These are phyloP conservation scores for Sporormia fimetaria DNA, from an alignment of 495 filamentous ascomycete species.

Conservation along the genomic window DNA sequence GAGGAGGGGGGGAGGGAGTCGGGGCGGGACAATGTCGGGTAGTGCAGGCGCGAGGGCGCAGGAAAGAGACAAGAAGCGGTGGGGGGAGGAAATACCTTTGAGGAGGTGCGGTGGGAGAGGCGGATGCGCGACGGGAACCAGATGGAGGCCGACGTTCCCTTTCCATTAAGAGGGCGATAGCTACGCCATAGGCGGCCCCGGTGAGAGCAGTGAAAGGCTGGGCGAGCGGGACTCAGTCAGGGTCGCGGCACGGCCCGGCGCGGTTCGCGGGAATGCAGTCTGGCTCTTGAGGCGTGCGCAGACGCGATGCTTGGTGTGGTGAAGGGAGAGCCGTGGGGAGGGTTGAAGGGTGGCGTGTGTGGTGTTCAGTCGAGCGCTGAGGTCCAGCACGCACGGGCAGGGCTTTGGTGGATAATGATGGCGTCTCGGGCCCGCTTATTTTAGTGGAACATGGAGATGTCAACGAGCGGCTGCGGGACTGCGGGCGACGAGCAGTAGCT, in stretches of 20 bases:
- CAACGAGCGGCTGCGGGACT: too few relatives aligned
- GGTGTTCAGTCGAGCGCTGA: not conserved
- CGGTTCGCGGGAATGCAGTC: too few relatives aligned
- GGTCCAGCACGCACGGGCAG: not conserved
- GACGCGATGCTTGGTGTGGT: too few relatives aligned
- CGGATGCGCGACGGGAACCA: slow-evolving; percentile 21
- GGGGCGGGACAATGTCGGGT: too few relatives aligned
- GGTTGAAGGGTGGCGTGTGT: not conserved
- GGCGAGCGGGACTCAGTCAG: not conserved
- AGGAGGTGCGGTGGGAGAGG: slow-evolving; percentile 9
- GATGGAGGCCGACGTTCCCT: slow-evolving; percentile 23
- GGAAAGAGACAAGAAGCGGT: slow-evolving; percentile 17
- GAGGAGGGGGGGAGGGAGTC: not conserved
- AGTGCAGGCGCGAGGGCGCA: not conserved
- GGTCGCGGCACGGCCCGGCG: too few relatives aligned
- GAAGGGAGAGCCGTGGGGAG: too few relatives aligned
- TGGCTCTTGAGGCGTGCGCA: too few relatives aligned
- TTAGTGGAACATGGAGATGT: slow-evolving; percentile 7
- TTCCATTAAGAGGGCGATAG: slow-evolving; percentile 22
- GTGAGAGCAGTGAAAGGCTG: slow-evolving; percentile 18
- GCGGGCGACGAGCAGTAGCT: too few relatives aligned
- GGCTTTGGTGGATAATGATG: slow-evolving; percentile 14
- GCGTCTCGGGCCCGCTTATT: slow-evolving; percentile 14
- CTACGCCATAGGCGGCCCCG: slow-evolving; percentile 26
- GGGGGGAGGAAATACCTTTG: slow-evolving; percentile 23